Evolutionary conservation across 2,329 filamentous ascomycete species (phyloP).

Genomic region (Diaporthe humulicola): DNA sequence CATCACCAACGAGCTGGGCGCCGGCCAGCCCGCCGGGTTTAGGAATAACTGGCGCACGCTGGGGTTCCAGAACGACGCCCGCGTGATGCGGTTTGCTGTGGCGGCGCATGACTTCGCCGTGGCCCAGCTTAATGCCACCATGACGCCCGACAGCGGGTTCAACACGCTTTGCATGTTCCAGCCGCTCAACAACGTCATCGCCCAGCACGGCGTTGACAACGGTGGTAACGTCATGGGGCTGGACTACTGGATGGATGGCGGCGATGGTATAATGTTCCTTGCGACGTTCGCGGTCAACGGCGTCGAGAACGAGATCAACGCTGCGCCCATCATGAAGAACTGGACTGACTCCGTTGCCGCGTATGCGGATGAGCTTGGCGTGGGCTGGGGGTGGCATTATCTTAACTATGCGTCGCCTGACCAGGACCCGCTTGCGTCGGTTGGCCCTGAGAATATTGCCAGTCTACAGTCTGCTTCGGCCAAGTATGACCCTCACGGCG

Average conservation of each 20-base stretch:
- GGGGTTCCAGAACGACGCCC: not conserved
- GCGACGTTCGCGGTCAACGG: slow-evolving; percentile 48
- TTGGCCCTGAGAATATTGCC: slow-evolving; percentile 23
- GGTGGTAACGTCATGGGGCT: slow-evolving; percentile 52
- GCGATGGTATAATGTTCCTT: slow-evolving; percentile 51
- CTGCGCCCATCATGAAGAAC: slow-evolving; percentile 51
- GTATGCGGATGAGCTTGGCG: slow-evolving; percentile 44
- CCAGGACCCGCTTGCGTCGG: slow-evolving; percentile 27
- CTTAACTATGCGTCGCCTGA: slow-evolving; percentile 27
- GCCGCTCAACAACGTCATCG: slow-evolving; percentile 49
- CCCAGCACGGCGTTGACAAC: slow-evolving; percentile 47
- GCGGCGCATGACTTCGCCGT: slow-evolving; percentile 39
- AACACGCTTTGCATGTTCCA: slow-evolving; percentile 51
- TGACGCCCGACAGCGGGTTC: slow-evolving; percentile 43
- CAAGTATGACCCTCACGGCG: slow-evolving; percentile 10
- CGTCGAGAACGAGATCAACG: slow-evolving; percentile 50
- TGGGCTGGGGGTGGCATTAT: slow-evolving; percentile 42
- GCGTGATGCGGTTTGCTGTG: slow-evolving; percentile 19
- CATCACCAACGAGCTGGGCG: slow-evolving; percentile 48
- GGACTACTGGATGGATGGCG: slow-evolving; percentile 46
- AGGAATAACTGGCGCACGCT: slow-evolving; percentile 33
- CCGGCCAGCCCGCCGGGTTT: slow-evolving; percentile 41
- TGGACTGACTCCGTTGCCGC: slow-evolving; percentile 50
- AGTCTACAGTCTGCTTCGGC: slow-evolving; percentile 21
- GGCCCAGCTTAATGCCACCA: slow-evolving; percentile 45